These are phyloP conservation scores for Debaryomycetaceae sp. DNA, from an alignment of 1,139 yeast genomes.

Conservation along the genomic window DNA sequence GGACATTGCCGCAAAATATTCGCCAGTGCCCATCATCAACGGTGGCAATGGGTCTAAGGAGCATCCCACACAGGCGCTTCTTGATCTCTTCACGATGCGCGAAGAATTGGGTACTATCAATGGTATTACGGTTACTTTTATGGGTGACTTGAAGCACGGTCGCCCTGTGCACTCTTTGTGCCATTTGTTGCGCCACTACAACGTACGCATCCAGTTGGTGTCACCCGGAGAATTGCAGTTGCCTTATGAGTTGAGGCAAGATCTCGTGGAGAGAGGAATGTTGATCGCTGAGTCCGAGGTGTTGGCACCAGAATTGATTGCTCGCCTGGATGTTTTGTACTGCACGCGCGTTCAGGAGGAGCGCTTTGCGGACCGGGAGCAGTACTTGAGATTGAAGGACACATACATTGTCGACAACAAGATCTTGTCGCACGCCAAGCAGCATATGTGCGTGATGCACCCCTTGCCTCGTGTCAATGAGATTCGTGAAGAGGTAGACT, in stretches of 20 bases:
- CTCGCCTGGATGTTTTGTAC: conserved; percentile 88
- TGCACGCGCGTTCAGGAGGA: conserved; percentile 98
- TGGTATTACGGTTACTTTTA: conserved; percentile 94
- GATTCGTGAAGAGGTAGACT: conserved; percentile 96
- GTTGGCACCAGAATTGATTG: conserved; percentile 74
- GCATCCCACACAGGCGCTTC: conserved; percentile 97
- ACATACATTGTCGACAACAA: conserved; percentile 87
- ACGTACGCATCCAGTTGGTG: conserved; percentile 86
- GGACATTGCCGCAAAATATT: conserved; percentile 87
- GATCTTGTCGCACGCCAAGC: conserved; percentile 85
- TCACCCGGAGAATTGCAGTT: conserved; percentile 80
- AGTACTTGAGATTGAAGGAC: conserved; percentile 85
- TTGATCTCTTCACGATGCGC: conserved; percentile 95
- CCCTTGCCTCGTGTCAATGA: conserved; percentile 97
- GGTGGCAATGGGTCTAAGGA: conserved; percentile 98
- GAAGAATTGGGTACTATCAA: conserved; percentile 98
- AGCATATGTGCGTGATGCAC: conserved; percentile 98
- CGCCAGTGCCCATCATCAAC: conserved; percentile 94
- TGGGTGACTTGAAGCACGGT: conserved; percentile 98
- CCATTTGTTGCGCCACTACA: conserved; percentile 82
- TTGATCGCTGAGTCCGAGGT: conserved; percentile 61
- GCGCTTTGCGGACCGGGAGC: conserved; percentile 66
- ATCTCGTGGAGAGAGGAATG: conserved; percentile 58
- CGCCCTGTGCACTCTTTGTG: conserved; percentile 97
- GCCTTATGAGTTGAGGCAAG: conserved; percentile 62